A percentile compares a stretch with the other conserved stretches of the same genome.
These are phyloP conservation scores for Aquilaria sinensis DNA, from an alignment of 345 rosid species.

Conservation along the genomic window DNA sequence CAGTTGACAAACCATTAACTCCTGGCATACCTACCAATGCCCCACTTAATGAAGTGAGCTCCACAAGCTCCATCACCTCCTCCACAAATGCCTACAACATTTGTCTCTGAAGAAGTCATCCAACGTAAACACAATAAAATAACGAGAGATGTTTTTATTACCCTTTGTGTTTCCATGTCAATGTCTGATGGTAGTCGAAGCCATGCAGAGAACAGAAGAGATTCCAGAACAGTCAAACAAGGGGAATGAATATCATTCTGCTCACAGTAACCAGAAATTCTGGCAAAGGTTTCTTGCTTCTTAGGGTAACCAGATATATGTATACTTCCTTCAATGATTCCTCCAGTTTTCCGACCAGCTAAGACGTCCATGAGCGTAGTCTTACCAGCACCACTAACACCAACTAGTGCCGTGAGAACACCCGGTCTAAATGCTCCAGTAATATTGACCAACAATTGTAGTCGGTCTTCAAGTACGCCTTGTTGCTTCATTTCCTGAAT, in stretches of 20 bases:
- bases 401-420: conserved; percentile 91
- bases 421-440: conserved; percentile 96
- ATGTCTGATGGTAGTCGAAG: conserved; percentile 82
- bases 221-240: conserved; percentile 81
- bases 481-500: conserved; percentile 90
- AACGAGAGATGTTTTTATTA: conserved; percentile 17
- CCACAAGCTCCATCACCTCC: conserved; percentile 98
- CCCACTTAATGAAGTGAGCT: conserved; percentile 72
- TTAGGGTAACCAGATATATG: conserved; percentile 85
- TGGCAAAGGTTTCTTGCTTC: conserved; percentile 91
- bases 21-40: conserved; percentile 96
- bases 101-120: conserved; percentile 22
- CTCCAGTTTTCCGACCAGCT: conserved; percentile 98
- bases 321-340: conserved; percentile 77
- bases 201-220: conserved; percentile 93
- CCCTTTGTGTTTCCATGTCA: conserved; percentile 77
- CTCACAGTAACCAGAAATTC: conserved; percentile 97
- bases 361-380: conserved; percentile 99
- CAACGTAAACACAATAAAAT: conserved; percentile 1
- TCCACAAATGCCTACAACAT: conserved; percentile 82
- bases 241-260: conserved; percentile 98
- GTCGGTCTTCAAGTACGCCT: conserved; percentile 71
- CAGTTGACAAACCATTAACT: conserved; percentile 90
- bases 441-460: conserved; percentile 81
- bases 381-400: conserved; percentile 98